Evolutionary conservation across 352 stramenopile genomes (phyloP), one percentile per base, ranked within the genome.

Genomic region (Phytophthora uliginosa): DNA sequence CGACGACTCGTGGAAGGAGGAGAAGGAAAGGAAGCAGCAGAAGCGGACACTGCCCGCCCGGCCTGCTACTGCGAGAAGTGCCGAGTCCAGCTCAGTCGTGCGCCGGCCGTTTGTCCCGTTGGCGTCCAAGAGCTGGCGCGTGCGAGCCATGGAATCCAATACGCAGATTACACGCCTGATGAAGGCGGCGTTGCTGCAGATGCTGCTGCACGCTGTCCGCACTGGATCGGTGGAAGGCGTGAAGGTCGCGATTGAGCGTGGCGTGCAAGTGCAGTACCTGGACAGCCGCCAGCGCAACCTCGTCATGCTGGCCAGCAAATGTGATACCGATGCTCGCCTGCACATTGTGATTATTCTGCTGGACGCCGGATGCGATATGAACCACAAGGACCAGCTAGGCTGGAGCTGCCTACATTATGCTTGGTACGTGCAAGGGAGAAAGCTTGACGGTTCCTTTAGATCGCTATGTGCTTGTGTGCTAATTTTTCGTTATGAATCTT

Each of bases 321-420:
- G 88, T 57, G 90, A 97, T 60, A 95, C 88, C 10, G 88, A 95
- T 55, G 84, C 89, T 33, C 83, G 90, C 47, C 68, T 97, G 36
- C 84, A 80, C 51, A 95, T 97, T 58, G 78, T 79, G n/a, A 90
- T 97, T 69, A 97, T 97, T 66, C 74, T 97, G 20, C 81, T 85
- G 6, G 90, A 97, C 38, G 90, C 90, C 22, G 90, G 90, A 6
- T 95, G 88, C 55, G 88, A 95, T 65, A 94, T 97, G 72, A 88
- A 97, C 66, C 90, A 97, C 77, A 83, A 78, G 48, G 90, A 97
- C 62, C 84, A 92, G 51, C 74, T 92, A 36, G 89, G 90, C 31
- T 97, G 90, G 90, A 97, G 77, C 76, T 97, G 90, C 52, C 61
- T 97, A 26, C 90, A 97, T 63, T 94, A 97, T 63, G 90, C 90